Evolutionary conservation across 441 rosid genomes (phyloP).

Genomic region (Pelargonium cotyledonis): DNA sequence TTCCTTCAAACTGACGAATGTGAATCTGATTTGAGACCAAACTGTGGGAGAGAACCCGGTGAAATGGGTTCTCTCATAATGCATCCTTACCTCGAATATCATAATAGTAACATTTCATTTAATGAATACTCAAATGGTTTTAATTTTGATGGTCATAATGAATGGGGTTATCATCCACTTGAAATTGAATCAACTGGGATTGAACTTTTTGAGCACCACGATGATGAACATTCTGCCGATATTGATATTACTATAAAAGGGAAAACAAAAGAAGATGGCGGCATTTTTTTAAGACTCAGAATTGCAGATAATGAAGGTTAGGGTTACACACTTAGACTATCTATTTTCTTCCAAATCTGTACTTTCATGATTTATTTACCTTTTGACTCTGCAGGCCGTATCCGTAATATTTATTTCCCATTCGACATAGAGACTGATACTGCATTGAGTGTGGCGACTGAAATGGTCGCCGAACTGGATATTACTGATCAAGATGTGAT

Average conservation of each 20-base stretch:
- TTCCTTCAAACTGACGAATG: conserved; percentile 19
- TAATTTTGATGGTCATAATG: conserved; percentile 30
- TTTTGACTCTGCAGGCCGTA: conserved; percentile 40
- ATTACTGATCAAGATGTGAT: conserved; percentile 66
- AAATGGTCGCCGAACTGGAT: conserved; percentile 94
- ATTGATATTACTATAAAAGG: conserved; percentile 75
- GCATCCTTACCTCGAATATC: conserved; percentile 40
- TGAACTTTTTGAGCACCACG: conserved; percentile 58
- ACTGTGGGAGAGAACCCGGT: conserved; percentile 40
- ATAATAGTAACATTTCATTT: conserved; percentile 30
- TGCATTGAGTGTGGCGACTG: conserved; percentile 78
- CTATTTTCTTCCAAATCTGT: conserved; percentile 6
- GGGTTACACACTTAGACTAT: conserved; percentile 7
- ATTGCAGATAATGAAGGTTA: conserved; percentile 78
- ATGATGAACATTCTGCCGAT: conserved; percentile 47
- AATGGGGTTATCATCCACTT: conserved; percentile 41
- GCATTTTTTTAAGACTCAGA: conserved; percentile 59
- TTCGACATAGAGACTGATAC: conserved; percentile 69
- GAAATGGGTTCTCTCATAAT: conserved; percentile 38
- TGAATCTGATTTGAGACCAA: conserved; percentile 29
- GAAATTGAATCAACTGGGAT: conserved; percentile 52
- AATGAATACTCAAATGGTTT: conserved; percentile 41
- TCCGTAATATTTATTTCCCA: conserved; percentile 78
- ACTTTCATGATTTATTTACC: background rate
- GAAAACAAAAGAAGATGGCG: conserved; percentile 50